Conservation (phyloP, 805 yeast species). For the Schwanniomyces pseudopolymorphus region DNA sequence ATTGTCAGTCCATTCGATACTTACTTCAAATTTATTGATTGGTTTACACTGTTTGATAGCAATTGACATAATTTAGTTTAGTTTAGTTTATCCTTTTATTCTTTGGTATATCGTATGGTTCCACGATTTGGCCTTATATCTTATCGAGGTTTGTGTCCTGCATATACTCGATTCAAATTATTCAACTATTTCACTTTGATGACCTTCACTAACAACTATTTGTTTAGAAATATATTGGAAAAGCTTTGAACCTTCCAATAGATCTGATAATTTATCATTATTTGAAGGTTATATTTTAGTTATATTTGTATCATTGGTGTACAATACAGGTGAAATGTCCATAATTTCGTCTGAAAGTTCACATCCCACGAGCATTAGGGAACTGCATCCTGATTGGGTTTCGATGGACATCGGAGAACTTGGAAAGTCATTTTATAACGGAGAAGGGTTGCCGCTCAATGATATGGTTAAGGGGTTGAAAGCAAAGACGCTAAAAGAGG, state of each 20-base stretch:
- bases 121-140: background rate
- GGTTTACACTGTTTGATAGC: background rate
- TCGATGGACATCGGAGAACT: constrained; percentile 48
- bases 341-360: background rate
- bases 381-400: constrained; percentile 46
- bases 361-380: constrained; percentile 3
- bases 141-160: background rate
- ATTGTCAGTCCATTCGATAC: constrained; percentile 6
- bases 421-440: constrained; percentile 45
- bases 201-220: background rate
- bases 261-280: background rate
- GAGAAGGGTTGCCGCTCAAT: constrained; percentile 39
- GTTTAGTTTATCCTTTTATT: background rate
- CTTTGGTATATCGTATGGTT: background rate
- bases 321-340: constrained; percentile 2
- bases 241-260: background rate
- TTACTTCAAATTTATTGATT: constrained; percentile 1
- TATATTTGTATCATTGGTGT: background rate
- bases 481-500: constrained; percentile 36
- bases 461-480: constrained; percentile 39
- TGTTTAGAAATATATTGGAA: background rate
- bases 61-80: background rate
- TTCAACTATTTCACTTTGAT: background rate
- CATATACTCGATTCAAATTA: background rate
- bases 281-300: background rate